Conservation (phyloP, 225 moss, liverwort and hornwort genomes). For the Physcomitrellopsis africana region DNA sequence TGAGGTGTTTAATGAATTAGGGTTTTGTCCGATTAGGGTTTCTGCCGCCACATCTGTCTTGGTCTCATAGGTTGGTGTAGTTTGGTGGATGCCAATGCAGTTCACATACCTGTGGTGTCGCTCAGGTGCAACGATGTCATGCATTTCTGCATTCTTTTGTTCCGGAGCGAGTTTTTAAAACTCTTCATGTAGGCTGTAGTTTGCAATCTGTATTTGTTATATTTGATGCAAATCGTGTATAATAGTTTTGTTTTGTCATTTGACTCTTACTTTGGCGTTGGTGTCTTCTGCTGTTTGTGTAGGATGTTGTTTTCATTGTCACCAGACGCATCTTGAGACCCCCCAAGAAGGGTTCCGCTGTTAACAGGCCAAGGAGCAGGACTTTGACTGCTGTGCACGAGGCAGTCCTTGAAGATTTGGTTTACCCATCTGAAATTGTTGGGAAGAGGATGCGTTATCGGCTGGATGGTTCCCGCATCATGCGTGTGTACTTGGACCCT, state of each 20-base stretch:
- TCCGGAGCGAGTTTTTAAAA: too few relatives aligned
- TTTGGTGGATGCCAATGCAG: too few relatives aligned
- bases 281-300: background rate
- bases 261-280: too few relatives aligned
- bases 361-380: constrained; percentile 64
- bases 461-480: constrained; percentile 58
- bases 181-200: too few relatives aligned
- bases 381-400: constrained; percentile 72
- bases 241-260: too few relatives aligned
- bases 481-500: constrained; percentile 63
- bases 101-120: too few relatives aligned
- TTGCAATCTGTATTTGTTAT: too few relatives aligned
- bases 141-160: too few relatives aligned
- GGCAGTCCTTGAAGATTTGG: constrained; percentile 69
- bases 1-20: too few relatives aligned
- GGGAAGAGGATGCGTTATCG: constrained; percentile 62
- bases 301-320: constrained; percentile 73
- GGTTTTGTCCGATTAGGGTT: background rate
- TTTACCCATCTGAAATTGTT: constrained; percentile 64
- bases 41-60: background rate
- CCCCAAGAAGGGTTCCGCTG: constrained; percentile 75
- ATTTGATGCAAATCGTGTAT: too few relatives aligned
- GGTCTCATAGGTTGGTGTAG: too few relatives aligned
- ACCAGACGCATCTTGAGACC: constrained; percentile 68
- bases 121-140: too few relatives aligned